phyloP scores from a whole-genome alignment of 2,329 filamentous ascomycete genomes.

The Magnaporthiopsis incrustans region DNA sequence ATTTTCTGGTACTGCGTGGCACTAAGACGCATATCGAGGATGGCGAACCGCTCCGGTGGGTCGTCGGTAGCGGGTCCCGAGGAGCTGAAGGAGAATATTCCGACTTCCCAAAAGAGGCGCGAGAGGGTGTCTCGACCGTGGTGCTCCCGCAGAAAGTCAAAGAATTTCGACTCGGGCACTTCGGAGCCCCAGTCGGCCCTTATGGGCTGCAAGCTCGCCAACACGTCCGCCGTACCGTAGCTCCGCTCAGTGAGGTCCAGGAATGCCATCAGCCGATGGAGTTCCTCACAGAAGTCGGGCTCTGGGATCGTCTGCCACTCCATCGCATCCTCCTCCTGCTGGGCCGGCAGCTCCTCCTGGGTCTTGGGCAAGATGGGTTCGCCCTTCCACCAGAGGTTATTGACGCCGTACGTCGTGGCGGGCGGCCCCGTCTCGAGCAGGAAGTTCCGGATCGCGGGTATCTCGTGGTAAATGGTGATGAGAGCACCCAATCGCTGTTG shows the following conservation, averaged over 20 bases:
- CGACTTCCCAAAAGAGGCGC: slow-evolving; percentile 3
- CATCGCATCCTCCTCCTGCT: not conserved
- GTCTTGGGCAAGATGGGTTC: slow-evolving; percentile 35
- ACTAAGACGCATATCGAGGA: slow-evolving; percentile 37
- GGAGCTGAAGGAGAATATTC: slow-evolving; percentile 7
- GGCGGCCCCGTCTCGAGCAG: slow-evolving; percentile 37
- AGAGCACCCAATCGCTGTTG: slow-evolving; percentile 42
- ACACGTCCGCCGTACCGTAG: slow-evolving; percentile 46
- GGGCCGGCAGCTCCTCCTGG: slow-evolving; percentile 21
- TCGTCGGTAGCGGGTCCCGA: not conserved
- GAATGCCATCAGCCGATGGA: slow-evolving; percentile 57
- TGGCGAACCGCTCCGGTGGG: slow-evolving; percentile 11
- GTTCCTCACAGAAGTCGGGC: slow-evolving; percentile 39
- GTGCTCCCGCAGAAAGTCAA: not conserved
- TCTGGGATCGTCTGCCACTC: slow-evolving; percentile 17
- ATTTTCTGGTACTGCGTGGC: slow-evolving; percentile 82
- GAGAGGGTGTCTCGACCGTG: not conserved
- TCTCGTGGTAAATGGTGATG: slow-evolving; percentile 51
- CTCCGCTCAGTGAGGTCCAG: slow-evolving; percentile 52
- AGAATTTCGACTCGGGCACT: not conserved
- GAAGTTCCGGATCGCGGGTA: slow-evolving; percentile 49
- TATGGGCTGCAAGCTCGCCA: slow-evolving; percentile 24
- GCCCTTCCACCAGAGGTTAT: slow-evolving; percentile 55
- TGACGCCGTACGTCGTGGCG: slow-evolving; percentile 42
- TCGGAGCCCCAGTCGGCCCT: not conserved